Conservation (phyloP, 805 yeast species). For the Saccharomycopsis synnaedendra region DNA sequence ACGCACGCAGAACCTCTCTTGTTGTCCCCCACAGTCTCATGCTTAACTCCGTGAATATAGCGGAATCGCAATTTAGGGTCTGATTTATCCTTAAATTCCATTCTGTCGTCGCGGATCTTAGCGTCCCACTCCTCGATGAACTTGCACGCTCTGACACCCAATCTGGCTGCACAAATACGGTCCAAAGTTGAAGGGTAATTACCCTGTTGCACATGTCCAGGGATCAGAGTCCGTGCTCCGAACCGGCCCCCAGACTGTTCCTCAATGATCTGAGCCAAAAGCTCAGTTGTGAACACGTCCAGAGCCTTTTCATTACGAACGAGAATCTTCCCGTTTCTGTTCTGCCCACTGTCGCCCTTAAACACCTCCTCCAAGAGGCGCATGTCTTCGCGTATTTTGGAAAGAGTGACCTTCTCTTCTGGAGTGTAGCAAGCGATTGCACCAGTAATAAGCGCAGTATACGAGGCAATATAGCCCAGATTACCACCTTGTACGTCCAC, state of each 20-base stretch:
- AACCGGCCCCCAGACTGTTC: constrained; percentile 68
- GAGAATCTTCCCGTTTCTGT: constrained; percentile 67
- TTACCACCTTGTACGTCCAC: constrained; percentile 98
- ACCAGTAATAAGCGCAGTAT: constrained; percentile 76
- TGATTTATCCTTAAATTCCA: constrained; percentile 20
- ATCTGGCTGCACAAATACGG: constrained; percentile 79
- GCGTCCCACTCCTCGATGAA: constrained; percentile 62
- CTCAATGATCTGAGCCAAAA: constrained; percentile 73
- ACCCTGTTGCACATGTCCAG: constrained; percentile 98
- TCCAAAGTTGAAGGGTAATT: constrained; percentile 92
- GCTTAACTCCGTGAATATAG: constrained; percentile 36
- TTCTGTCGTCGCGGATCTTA: constrained; percentile 21
- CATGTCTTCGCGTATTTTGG: constrained; percentile 67
- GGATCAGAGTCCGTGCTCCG: constrained; percentile 90
- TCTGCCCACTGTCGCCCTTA: constrained; percentile 53
- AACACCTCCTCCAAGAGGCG: constrained; percentile 56
- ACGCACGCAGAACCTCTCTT: constrained; percentile 40
- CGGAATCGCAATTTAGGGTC: constrained; percentile 41
- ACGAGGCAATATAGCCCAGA: constrained; percentile 87
- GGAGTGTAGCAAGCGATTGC: constrained; percentile 89
- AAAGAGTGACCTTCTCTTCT: constrained; percentile 63
- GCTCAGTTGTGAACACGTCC: constrained; percentile 66
- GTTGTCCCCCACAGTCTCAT: constrained; percentile 32
- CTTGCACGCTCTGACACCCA: constrained; percentile 81
- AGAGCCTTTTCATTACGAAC: constrained; percentile 53